Conservation (phyloP, 352 stramenopile genomes). For the Phytophthora kernoviae region DNA sequence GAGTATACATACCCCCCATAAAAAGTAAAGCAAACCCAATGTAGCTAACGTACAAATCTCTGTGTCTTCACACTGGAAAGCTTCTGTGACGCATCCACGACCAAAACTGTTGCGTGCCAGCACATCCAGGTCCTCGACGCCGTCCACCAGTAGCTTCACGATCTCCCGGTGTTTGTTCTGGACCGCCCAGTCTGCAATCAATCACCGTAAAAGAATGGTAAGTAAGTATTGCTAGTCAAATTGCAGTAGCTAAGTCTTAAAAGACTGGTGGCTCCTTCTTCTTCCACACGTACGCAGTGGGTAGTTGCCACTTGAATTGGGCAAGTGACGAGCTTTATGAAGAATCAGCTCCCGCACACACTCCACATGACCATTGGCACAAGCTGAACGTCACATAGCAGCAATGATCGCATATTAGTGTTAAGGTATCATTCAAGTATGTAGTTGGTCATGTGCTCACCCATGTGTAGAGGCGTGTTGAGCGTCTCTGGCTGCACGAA, state of each 20-base stretch:
- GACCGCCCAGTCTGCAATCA: constrained; percentile 76
- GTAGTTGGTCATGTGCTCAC: constrained; percentile 36
- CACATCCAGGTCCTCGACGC: constrained; percentile 77
- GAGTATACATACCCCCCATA: background rate
- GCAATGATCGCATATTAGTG: background rate
- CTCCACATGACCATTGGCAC: constrained; percentile 73
- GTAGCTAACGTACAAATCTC: constrained; percentile 67
- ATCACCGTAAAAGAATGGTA: constrained; percentile 8
- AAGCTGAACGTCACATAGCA: constrained; percentile 40
- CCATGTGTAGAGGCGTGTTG: constrained; percentile 89
- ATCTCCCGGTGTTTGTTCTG: constrained; percentile 87
- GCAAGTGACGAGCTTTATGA: constrained; percentile 58
- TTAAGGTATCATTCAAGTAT: background rate
- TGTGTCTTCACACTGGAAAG: constrained; percentile 84
- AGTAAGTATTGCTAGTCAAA: too few relatives aligned
- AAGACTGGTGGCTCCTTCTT: too few relatives aligned
- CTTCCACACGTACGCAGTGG: constrained; percentile 60
- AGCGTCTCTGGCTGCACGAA: constrained; percentile 74
- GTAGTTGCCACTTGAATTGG: constrained; percentile 76
- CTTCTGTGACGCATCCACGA: constrained; percentile 80
- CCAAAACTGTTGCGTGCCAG: constrained; percentile 85
- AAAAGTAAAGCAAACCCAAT: background rate
- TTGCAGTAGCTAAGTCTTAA: too few relatives aligned
- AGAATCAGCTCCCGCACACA: constrained; percentile 70
- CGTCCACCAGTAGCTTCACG: constrained; percentile 74